Conservation (phyloP, 257 asterid genomes). For the Phtheirospermum japonicum region DNA sequence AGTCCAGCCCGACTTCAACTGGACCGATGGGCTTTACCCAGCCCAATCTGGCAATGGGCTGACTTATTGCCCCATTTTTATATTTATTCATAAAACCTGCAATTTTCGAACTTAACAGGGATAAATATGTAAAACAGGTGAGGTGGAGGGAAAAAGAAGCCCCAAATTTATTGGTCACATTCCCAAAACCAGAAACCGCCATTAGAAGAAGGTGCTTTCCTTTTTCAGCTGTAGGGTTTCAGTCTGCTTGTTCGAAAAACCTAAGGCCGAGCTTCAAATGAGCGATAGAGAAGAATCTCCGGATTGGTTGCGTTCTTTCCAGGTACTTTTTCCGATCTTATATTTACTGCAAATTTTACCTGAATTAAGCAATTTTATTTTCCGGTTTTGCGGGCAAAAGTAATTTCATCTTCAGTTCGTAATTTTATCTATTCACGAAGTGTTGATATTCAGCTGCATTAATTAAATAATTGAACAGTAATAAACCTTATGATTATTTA, state of each 20-base stretch:
- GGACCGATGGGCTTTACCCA: too few species aligned
- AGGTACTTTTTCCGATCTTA: constrained; percentile 36
- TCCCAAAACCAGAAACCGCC: constrained; percentile 11
- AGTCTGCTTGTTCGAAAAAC: constrained; percentile 11
- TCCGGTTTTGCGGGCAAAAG: constrained; percentile 20
- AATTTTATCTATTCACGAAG: not conserved
- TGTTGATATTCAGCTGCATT: not conserved
- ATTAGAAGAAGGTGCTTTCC: constrained; percentile 18
- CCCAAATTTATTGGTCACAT: not conserved
- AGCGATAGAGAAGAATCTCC: constrained; percentile 76
- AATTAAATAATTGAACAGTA: not conserved
- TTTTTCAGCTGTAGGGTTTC: constrained; percentile 34
- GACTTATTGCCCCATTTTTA: too few species aligned
- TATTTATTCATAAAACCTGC: not conserved
- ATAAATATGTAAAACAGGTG: constrained; percentile 8
- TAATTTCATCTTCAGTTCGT: constrained; percentile 3
- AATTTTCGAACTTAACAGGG: constrained; percentile 14
- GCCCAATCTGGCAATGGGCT: too few species aligned
- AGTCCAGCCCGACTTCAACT: too few species aligned
- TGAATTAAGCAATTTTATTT: constrained; percentile 12
- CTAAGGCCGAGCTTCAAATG: constrained; percentile 33
- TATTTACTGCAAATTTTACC: constrained; percentile 6
- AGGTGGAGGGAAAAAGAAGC: constrained; percentile 30
- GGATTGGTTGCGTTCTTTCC: constrained; percentile 83
- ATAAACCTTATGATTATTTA: too few species aligned